Base-by-base conservation (phyloP, 495 filamentous ascomycete genomes). In the Zalerion maritima region DNA sequence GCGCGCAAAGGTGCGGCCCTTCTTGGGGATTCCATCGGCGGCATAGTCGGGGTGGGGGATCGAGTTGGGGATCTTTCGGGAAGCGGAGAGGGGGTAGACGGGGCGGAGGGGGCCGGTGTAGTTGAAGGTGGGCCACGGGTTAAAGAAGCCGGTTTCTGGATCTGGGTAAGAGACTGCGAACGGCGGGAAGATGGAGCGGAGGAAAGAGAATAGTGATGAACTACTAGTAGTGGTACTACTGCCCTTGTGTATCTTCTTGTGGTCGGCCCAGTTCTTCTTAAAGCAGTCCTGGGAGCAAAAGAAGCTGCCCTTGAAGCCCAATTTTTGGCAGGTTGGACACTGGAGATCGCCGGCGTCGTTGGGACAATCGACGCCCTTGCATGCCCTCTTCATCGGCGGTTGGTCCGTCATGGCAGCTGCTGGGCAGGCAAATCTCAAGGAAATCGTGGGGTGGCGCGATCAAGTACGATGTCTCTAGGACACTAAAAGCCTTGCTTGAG, bases 271-370 rank as follows among this genome's bases (percentile, higher is more conserved):
- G 60, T 82, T 96, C 48, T 72, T 73, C 64, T 94, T 96, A 61
- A 97, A 97, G 67, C 89, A 97, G 45, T 96, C 91, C 49, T 97
- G 91, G 7, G 84, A 84, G 62, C 89, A 97, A 64, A 96, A 97
- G 54, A 71, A 93, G 58, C 82, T 89, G 48, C 87, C 82, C 45
- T 79, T 86, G 37, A 69, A 57, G 27, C 80, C 85, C 29, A 81
- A 53, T 54, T 86, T 94, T 35, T 94, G 62, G 43, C 89, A 97
- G 26, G 79, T 94, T 15, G 89, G 89, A 60, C 89, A 97, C 50
- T 96, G 85, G 8, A 96, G 58, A 14, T 73, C 60, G 19, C 82
- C 74, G 23, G 83, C 82, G 35, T 83, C 73, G 36, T 94, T 92
- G 4, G 62, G 52, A 58, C 89, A 97, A 42, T 83, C 80, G 21